Percentiles rank a stretch among this genome's conserved stretches.
These are phyloP conservation scores for Aspergillus sp. DNA, from an alignment of 2,329 filamentous ascomycete genomes.

Conservation along the genomic window DNA sequence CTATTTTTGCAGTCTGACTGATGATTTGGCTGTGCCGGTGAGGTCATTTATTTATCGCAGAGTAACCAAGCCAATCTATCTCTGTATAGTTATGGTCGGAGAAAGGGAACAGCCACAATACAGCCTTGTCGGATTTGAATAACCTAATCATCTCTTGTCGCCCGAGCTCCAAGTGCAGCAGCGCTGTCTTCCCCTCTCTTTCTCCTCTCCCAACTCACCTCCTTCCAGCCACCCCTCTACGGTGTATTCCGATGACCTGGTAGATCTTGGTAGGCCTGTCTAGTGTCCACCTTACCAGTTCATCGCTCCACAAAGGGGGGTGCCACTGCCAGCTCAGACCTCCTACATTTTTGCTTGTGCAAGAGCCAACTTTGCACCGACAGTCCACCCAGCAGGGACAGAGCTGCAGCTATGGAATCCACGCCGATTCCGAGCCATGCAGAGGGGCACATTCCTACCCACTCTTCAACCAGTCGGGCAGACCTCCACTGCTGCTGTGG, in stretches of 20 bases:
- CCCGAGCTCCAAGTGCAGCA: not conserved
- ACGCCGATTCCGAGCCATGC: constrained; percentile 19
- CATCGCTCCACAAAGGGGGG: constrained; percentile 27
- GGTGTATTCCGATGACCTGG: constrained; percentile 20
- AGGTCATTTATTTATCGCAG: not conserved
- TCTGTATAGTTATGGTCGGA: not conserved
- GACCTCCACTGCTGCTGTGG: constrained; percentile 76
- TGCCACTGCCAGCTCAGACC: constrained; percentile 25
- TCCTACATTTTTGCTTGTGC: constrained; percentile 3
- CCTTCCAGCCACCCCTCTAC: not conserved
- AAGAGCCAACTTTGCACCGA: not conserved
- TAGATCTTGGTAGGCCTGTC: constrained; percentile 9
- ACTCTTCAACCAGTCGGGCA: constrained; percentile 24
- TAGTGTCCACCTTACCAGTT: constrained; percentile 12
- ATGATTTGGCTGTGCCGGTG: constrained; percentile 4
- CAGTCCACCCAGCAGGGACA: not conserved
- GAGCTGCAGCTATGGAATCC: constrained; percentile 25
- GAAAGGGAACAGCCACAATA: not conserved
- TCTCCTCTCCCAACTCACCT: not conserved
- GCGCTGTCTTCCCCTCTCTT: not conserved
- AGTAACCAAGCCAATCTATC: not conserved
- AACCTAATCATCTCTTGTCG: not conserved
- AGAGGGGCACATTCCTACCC: constrained; percentile 32
- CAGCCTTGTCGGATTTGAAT: not conserved
- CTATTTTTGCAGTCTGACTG: not conserved